Evolutionary conservation across 805 yeast species (phyloP).

Genomic region (Cyberlindnera nakhonratchasimensis): DNA sequence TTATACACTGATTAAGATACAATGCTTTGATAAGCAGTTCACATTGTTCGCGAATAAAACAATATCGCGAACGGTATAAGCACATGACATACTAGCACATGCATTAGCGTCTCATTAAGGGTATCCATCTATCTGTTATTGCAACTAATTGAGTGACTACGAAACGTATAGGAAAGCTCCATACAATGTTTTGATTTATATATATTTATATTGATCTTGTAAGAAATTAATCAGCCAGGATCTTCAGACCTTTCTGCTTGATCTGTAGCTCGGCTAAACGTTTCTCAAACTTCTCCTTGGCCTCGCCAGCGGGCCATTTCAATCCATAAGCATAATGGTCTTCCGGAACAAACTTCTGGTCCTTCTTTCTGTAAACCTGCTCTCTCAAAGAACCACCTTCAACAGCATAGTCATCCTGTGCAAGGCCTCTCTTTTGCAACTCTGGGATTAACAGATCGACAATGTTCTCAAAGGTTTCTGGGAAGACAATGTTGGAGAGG

Average conservation of each 20-base stretch:
- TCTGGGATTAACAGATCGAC: slow-evolving; percentile 38
- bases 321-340: slow-evolving; percentile 25
- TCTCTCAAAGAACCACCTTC: slow-evolving; percentile 37
- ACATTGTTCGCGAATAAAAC: too few species aligned
- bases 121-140: too few species aligned
- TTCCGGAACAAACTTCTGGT: slow-evolving; percentile 21
- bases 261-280: slow-evolving; percentile 7
- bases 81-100: too few species aligned
- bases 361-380: slow-evolving; percentile 23
- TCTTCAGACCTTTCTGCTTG: slow-evolving; percentile 11
- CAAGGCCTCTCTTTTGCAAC: slow-evolving; percentile 34
- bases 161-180: too few species aligned
- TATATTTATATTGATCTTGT: neutral
- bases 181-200: too few species aligned
- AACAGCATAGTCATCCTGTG: slow-evolving; percentile 30
- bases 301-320: slow-evolving; percentile 28
- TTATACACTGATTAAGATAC: too few species aligned
- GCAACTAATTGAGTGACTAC: too few species aligned
- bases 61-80: too few species aligned
- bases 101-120: too few species aligned
- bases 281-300: slow-evolving; percentile 31
- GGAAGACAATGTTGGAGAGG: slow-evolving; percentile 35
- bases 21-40: too few species aligned
- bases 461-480: slow-evolving; percentile 38
- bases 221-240: slow-evolving; percentile 9